Conservation (phyloP, 306 rosid species). For the Pterocarpus macrocarpus region DNA sequence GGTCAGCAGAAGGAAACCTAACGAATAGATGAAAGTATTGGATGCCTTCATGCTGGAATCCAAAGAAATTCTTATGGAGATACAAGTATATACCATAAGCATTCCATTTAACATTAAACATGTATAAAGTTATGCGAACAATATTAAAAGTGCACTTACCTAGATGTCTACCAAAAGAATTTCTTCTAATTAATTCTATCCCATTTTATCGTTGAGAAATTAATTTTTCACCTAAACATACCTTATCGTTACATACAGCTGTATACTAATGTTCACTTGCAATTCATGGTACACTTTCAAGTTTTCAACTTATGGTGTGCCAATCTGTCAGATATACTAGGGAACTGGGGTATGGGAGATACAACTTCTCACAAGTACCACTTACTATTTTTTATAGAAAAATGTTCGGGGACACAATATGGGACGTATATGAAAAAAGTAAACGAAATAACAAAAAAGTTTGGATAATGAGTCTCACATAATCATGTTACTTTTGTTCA, state of each 20-base stretch:
- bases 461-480: too few species aligned
- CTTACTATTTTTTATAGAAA: neutral
- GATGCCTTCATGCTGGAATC: neutral
- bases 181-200: too few species aligned
- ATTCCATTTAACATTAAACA: neutral
- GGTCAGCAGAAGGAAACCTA: constrained; percentile 16
- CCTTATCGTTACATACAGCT: too few species aligned
- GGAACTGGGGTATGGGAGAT: neutral
- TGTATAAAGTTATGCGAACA: neutral
- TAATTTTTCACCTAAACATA: too few species aligned
- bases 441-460: too few species aligned
- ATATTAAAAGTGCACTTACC: too few species aligned
- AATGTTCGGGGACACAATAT: too few species aligned
- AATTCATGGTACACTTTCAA: neutral
- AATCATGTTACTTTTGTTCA: too few species aligned
- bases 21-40: neutral
- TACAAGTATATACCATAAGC: neutral
- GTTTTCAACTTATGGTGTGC: neutral
- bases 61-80: neutral
- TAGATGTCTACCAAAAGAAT: too few species aligned
- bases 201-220: too few species aligned
- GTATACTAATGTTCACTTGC: too few species aligned
- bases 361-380: neutral
- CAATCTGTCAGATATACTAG: neutral
- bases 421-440: too few species aligned